phyloP scores from a whole-genome alignment of 345 rosid species.

The Ceriops tagal region DNA sequence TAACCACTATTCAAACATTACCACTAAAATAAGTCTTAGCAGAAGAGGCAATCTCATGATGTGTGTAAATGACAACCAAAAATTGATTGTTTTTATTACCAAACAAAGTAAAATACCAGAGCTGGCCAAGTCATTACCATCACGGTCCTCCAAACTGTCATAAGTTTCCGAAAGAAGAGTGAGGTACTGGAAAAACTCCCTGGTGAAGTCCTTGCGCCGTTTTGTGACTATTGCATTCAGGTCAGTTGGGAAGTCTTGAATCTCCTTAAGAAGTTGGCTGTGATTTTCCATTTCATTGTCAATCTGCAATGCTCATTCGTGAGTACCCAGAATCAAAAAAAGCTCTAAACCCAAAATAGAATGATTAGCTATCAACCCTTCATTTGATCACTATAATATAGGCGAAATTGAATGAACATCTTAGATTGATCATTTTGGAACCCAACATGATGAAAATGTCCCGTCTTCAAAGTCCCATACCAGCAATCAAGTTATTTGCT shows the following conservation, averaged over 20 bases:
- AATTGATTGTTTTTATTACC: too few species aligned
- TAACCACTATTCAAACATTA: not conserved
- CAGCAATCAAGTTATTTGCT: not conserved
- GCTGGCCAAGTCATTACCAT: conserved; percentile 50
- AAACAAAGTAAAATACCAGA: not conserved
- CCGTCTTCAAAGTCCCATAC: too few species aligned
- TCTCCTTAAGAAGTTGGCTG: conserved; percentile 65
- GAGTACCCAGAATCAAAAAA: conserved; percentile 30
- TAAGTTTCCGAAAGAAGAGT: conserved; percentile 58
- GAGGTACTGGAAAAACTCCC: conserved; percentile 70
- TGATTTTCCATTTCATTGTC: conserved; percentile 91
- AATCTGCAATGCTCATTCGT: conserved; percentile 65
- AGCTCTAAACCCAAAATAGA: conserved; percentile 29
- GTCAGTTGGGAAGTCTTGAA: conserved; percentile 78
- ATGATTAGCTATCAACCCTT: not conserved
- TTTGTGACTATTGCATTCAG: conserved; percentile 65
- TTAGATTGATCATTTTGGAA: too few species aligned
- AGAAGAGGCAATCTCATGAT: not conserved
- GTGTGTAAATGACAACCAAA: not conserved
- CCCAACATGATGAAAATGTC: too few species aligned
- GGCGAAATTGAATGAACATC: not conserved
- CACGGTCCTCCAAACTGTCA: conserved; percentile 73
- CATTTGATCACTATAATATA: not conserved
- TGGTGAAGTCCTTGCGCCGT: conserved; percentile 72
- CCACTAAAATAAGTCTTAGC: not conserved